Evolutionary conservation across 495 filamentous ascomycete species (phyloP).

Genomic region (Xanthoparmelia taractica): DNA sequence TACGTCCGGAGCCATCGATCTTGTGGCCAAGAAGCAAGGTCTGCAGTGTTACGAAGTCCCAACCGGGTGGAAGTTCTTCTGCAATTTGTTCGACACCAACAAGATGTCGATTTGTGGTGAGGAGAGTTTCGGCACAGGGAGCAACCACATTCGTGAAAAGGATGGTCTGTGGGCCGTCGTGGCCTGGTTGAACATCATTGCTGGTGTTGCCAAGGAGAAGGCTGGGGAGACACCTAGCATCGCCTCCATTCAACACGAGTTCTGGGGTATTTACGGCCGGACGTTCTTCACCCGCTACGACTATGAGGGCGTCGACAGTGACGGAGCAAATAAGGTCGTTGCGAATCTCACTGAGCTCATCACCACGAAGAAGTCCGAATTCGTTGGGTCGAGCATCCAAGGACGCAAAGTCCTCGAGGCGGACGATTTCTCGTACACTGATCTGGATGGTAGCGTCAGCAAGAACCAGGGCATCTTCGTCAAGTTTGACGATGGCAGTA

Average conservation of each 20-base stretch:
- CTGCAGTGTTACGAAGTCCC: conserved; percentile 92
- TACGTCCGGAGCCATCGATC: conserved; percentile 87
- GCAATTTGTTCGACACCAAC: conserved; percentile 90
- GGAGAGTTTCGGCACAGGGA: conserved; percentile 97
- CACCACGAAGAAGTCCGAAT: conserved; percentile 60
- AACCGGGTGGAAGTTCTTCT: conserved; percentile 99
- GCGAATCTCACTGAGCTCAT: conserved; percentile 61
- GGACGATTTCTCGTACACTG: conserved; percentile 94
- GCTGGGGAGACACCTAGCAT: conserved; percentile 73
- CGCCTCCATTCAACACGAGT: conserved; percentile 87
- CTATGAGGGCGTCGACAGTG: conserved; percentile 88
- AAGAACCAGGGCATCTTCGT: conserved; percentile 94
- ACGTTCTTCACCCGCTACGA: conserved; percentile 99
- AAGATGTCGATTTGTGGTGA: conserved; percentile 99
- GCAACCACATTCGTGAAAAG: conserved; percentile 98
- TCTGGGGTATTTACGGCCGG: conserved; percentile 93
- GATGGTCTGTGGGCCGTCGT: conserved; percentile 96
- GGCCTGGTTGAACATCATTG: conserved; percentile 98
- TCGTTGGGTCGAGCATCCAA: conserved; percentile 72
- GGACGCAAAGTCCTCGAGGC: conserved; percentile 80
- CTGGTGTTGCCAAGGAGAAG: conserved; percentile 78
- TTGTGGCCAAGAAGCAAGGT: conserved; percentile 89
- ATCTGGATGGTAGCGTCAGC: conserved; percentile 89
- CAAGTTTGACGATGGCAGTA: conserved; percentile 89
- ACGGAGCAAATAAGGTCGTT: conserved; percentile 82